Evolutionary conservation across 1,284 basidiomycete genomes (phyloP), one percentile per base, ranked within the genome.

Genomic region (Microbotryum violaceum): DNA sequence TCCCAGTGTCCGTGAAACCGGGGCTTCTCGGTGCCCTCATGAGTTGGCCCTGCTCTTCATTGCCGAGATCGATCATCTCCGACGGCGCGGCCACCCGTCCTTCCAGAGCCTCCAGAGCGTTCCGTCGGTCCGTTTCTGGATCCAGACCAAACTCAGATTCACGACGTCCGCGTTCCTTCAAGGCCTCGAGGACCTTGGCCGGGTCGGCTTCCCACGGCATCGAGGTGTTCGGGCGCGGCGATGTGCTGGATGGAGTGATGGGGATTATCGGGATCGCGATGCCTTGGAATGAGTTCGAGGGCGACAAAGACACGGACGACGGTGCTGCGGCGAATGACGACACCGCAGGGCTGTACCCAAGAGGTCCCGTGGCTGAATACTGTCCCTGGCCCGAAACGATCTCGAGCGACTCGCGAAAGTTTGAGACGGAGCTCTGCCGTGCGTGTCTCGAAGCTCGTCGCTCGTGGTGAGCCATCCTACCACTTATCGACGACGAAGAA

Each of bases 331-430:
- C 59, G 23, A 69, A 69, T n/a, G 64, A 66, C 3, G 62, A 61
- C 31, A 62, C 45, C 37, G 54, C 49, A 18, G 63, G 63, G 12
- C 21, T 61, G 70, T 42, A 42, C 1, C 37, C 37, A 42, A 42
- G 27, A 68, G 63, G 27, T 23, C 48, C 12, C 49, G 16, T 9
- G 63, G 56, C n/a, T 56, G 51, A 42, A 54, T 46, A 10, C 42
- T 20, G 33, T 58, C 49, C 16, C 51, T 61, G 21, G 21, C 66
- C 70, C 3, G 67, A 65, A 45, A 73, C 69, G 46, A 73, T 67
- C 56, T 73, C 71, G 61, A 72, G 64, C 47, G 68, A 70, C 57
- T 73, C 71, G 55, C 70, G 57, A 33, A 69, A 61, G 60, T 71
- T 73, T 31, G 70, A 57, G 29, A 73, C 69, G 48, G 62, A 65